Conservation (phyloP, 176 grass and related monocot species). For the Melocanna baccifera region DNA sequence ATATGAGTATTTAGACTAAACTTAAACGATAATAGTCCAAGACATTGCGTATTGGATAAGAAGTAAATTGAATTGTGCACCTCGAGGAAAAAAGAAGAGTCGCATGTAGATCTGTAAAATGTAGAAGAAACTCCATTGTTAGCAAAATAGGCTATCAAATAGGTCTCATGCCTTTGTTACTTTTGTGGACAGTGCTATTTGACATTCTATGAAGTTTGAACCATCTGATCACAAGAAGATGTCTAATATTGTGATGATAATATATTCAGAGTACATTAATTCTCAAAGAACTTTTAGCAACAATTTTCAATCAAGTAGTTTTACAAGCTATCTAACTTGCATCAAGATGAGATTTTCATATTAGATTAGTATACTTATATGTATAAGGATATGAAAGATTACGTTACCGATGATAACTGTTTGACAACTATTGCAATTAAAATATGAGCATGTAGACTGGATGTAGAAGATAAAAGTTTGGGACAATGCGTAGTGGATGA, state of each 20-base stretch:
- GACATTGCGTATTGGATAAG: too few relatives aligned
- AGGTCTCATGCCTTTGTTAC: not conserved
- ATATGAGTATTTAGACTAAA: not conserved
- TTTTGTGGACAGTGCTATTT: not conserved
- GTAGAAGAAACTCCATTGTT: not conserved
- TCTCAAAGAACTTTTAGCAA: not conserved
- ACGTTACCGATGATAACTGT: not conserved
- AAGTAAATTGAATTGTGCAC: too few relatives aligned
- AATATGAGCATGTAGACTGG: not conserved
- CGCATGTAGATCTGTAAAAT: not conserved
- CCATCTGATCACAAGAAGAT: not conserved
- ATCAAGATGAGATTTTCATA: not conserved
- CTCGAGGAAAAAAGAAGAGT: not conserved
- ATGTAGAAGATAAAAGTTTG: not conserved
- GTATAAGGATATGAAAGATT: not conserved
- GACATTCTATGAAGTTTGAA: not conserved
- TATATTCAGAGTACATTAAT: not conserved
- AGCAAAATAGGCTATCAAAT: not conserved
- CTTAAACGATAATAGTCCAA: too few relatives aligned
- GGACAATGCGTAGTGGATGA: not conserved
- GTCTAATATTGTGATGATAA: not conserved
- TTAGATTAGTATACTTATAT: not conserved
- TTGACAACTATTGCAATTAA: not conserved
- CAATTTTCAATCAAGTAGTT: not conserved
- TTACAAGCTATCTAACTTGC: not conserved